Conservation (phyloP, 768 basidiomycete species). For the Nidula microcarpa region DNA sequence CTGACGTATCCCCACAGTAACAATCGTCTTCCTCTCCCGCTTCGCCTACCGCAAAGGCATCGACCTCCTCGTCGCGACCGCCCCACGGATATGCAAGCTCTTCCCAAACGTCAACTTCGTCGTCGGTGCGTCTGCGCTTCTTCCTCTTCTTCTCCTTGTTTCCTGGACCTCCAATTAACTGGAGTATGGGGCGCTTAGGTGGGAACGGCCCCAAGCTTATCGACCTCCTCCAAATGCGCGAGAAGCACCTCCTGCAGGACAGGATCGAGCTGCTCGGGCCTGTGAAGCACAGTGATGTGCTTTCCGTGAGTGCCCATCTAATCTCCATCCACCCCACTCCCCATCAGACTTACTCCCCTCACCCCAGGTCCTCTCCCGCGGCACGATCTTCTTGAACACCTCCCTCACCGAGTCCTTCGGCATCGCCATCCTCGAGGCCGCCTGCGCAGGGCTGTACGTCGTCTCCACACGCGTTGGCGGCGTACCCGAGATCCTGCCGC, state of each 20-base stretch:
- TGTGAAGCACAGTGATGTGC: conserved; percentile 79
- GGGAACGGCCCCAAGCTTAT: conserved; percentile 96
- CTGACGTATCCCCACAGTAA: conserved; percentile 50
- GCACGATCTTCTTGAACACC: conserved; percentile 92
- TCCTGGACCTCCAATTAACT: no score
- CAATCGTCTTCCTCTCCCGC: conserved; percentile 86
- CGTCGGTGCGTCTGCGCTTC: conserved; percentile 52
- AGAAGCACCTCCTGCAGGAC: conserved; percentile 86
- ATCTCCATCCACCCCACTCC: neutral
- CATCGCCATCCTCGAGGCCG: conserved; percentile 96
- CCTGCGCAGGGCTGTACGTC: conserved; percentile 90
- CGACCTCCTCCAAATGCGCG: conserved; percentile 93
- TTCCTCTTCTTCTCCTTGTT: neutral
- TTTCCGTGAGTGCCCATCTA: conserved; percentile 46
- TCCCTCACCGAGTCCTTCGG: conserved; percentile 96
- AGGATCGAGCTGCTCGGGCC: conserved; percentile 87
- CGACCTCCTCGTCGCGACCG: conserved; percentile 89
- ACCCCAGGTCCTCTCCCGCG: conserved; percentile 73
- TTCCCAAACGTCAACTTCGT: conserved; percentile 90
- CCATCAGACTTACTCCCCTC: neutral
- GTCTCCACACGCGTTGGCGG: conserved; percentile 95
- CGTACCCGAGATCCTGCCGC: conserved; percentile 90
- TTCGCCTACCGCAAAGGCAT: conserved; percentile 95
- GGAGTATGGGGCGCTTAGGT: conserved; percentile 37
- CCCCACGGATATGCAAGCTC: conserved; percentile 80